Conservation (phyloP, 192 early-diverging fungal genomes). For the Coemansia sp. region DNA sequence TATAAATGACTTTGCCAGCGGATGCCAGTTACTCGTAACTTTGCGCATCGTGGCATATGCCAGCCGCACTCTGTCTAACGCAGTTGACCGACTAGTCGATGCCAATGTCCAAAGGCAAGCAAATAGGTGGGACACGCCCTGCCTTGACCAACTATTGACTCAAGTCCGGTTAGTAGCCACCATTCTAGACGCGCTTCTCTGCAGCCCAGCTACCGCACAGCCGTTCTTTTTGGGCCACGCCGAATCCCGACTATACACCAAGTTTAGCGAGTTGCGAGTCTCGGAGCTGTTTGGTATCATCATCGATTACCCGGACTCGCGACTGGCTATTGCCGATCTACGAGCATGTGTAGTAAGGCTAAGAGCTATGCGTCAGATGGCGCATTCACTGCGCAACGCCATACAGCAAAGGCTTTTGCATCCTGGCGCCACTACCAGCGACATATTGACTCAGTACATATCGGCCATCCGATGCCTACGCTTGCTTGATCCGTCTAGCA, state of each 20-base stretch:
- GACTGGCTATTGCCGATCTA: constrained; percentile 64
- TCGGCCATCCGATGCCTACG: constrained; percentile 70
- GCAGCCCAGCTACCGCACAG: not conserved
- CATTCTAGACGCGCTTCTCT: constrained; percentile 18
- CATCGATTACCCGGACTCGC: constrained; percentile 70
- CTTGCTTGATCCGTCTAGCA: constrained; percentile 68
- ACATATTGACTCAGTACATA: constrained; percentile 73
- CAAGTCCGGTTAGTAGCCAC: not conserved
- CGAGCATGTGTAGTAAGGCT: constrained; percentile 45
- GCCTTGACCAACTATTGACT: constrained; percentile 7
- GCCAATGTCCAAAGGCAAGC: constrained; percentile 10
- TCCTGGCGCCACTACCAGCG: constrained; percentile 70
- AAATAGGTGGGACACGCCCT: constrained; percentile 20
- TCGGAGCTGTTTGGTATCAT: constrained; percentile 74
- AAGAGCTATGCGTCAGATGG: constrained; percentile 26
- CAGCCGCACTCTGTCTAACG: not conserved
- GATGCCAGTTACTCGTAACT: constrained; percentile 14
- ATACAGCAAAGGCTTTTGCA: constrained; percentile 66
- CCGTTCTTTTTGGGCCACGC: not conserved
- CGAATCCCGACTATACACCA: constrained; percentile 10
- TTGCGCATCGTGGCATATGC: constrained; percentile 11
- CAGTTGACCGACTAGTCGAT: constrained; percentile 16
- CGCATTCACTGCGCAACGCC: constrained; percentile 22
- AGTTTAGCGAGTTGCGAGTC: constrained; percentile 46
- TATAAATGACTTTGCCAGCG: constrained; percentile 8